These are phyloP conservation scores for Myxozyma geophila DNA, from an alignment of 805 yeast species.

Conservation along the genomic window DNA sequence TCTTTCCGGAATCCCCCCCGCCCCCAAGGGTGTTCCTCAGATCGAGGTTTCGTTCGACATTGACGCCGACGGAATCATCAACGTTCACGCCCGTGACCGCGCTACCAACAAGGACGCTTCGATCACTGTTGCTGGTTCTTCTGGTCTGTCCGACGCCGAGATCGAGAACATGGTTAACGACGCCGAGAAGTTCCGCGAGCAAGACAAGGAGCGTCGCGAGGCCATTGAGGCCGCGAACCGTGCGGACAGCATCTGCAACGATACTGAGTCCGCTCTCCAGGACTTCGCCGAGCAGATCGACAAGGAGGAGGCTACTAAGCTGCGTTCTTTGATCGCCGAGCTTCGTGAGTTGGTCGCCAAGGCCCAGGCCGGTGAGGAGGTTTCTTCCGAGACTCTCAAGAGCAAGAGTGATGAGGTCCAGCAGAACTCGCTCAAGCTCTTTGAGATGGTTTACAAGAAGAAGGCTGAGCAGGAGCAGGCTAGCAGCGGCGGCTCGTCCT, in stretches of 20 bases:
- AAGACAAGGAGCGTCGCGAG: constrained; percentile 85
- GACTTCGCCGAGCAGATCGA: constrained; percentile 74
- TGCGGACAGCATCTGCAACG: constrained; percentile 80
- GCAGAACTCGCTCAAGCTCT: constrained; percentile 76
- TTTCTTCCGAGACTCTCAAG: constrained; percentile 67
- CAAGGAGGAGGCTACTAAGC: constrained; percentile 59
- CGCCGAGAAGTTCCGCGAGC: constrained; percentile 85
- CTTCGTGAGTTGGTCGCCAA: constrained; percentile 78
- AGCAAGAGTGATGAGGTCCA: constrained; percentile 83
- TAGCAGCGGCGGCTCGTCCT: constrained; percentile 26
- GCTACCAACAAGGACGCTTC: constrained; percentile 92
- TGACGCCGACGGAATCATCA: constrained; percentile 96
- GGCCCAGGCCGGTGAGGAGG: constrained; percentile 69
- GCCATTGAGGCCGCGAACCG: constrained; percentile 84
- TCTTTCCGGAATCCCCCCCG: constrained; percentile 91
- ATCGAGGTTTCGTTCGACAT: constrained; percentile 94
- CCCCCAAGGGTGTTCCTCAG: constrained; percentile 94
- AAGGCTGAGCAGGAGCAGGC: constrained; percentile 42
- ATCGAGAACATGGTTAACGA: constrained; percentile 89
- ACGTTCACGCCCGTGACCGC: constrained; percentile 92
- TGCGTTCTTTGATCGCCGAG: constrained; percentile 59
- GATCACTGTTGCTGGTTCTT: constrained; percentile 94
- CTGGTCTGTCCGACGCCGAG: constrained; percentile 88
- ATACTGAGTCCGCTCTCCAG: constrained; percentile 81
- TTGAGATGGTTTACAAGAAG: constrained; percentile 71